Percentiles rank a stretch among this genome's conserved stretches.
phyloP scores from a whole-genome alignment of 2,329 filamentous ascomycete species.

The Gaeumannomyces sp. region DNA sequence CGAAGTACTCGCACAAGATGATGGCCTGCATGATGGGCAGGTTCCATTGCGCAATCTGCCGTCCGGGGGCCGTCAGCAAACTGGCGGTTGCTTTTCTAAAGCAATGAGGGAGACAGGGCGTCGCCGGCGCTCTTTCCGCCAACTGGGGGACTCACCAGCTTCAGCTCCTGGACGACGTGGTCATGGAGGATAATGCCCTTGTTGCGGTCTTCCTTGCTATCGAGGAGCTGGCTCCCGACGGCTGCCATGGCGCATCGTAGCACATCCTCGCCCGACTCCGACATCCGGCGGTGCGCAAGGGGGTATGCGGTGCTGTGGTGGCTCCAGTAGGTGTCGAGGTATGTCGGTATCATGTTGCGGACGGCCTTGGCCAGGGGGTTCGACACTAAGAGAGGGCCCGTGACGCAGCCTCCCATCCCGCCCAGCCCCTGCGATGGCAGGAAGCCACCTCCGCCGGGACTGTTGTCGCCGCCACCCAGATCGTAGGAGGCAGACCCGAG shows the following conservation, averaged over 20 bases:
- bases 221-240: constrained; percentile 46
- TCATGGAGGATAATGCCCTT: constrained; percentile 45
- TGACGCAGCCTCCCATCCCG: constrained; percentile 16
- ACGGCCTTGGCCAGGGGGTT: constrained; percentile 29
- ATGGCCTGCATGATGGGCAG: constrained; percentile 47
- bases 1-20: constrained; percentile 48
- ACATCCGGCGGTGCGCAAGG: constrained; percentile 42
- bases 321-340: constrained; percentile 49
- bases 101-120: background rate
- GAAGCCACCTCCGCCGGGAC: constrained; percentile 20
- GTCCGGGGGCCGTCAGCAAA: background rate
- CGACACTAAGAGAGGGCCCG: constrained; percentile 19
- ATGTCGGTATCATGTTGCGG: constrained; percentile 39
- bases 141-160: constrained; percentile 36
- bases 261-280: constrained; percentile 35
- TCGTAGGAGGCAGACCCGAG: constrained; percentile 10
- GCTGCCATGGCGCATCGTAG: constrained; percentile 51
- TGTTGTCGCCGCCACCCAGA: constrained; percentile 13
- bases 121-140: background rate
- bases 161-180: constrained; percentile 43
- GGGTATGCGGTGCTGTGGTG: constrained; percentile 42
- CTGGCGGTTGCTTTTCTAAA: constrained; percentile 9
- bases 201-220: constrained; percentile 41
- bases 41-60: constrained; percentile 41
- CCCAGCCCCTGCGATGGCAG: constrained; percentile 29